Conservation (phyloP, 2,329 filamentous ascomycete genomes). For the Aureobasidium musti region DNA sequence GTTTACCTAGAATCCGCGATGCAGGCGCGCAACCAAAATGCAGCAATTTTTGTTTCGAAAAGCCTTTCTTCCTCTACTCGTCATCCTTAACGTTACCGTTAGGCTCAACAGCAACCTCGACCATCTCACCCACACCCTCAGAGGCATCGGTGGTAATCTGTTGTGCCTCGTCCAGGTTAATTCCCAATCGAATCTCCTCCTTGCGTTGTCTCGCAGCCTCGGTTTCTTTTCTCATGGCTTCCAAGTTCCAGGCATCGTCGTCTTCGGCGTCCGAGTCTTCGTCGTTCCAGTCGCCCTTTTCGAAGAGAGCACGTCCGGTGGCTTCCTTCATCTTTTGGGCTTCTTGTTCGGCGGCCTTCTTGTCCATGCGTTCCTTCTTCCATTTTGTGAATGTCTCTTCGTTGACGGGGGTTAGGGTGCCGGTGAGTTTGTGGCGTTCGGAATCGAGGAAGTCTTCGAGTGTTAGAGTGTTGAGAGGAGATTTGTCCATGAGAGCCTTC, state of each 20-base stretch:
- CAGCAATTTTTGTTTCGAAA: background rate
- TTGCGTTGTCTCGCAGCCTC: constrained; percentile 71
- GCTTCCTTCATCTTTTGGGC: constrained; percentile 90
- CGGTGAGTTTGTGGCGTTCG: constrained; percentile 92
- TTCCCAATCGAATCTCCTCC: constrained; percentile 68
- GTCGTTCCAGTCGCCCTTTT: constrained; percentile 87
- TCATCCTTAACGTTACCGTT: constrained; percentile 28
- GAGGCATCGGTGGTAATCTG: constrained; percentile 11
- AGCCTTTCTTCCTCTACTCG: constrained; percentile 12
- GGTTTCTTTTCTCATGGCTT: constrained; percentile 81
- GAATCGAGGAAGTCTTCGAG: constrained; percentile 97
- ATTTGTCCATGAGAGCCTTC: constrained; percentile 95
- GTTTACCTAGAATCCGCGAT: constrained; percentile 1
- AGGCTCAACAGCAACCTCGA: constrained; percentile 27
- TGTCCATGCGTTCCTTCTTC: constrained; percentile 92
- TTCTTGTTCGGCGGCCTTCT: constrained; percentile 94
- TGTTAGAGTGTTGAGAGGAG: constrained; percentile 88
- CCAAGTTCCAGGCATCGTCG: constrained; percentile 74
- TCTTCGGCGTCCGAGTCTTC: constrained; percentile 66
- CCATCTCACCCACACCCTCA: constrained; percentile 30
- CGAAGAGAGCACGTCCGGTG: constrained; percentile 91
- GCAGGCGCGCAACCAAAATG: background rate
- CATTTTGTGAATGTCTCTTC: constrained; percentile 91
- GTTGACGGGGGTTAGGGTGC: constrained; percentile 88
- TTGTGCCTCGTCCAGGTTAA: constrained; percentile 24